A percentile compares a stretch with the other conserved stretches of the same genome.
Conservation (phyloP, 75 land plant genomes). For the Cupressus sempervirens region DNA sequence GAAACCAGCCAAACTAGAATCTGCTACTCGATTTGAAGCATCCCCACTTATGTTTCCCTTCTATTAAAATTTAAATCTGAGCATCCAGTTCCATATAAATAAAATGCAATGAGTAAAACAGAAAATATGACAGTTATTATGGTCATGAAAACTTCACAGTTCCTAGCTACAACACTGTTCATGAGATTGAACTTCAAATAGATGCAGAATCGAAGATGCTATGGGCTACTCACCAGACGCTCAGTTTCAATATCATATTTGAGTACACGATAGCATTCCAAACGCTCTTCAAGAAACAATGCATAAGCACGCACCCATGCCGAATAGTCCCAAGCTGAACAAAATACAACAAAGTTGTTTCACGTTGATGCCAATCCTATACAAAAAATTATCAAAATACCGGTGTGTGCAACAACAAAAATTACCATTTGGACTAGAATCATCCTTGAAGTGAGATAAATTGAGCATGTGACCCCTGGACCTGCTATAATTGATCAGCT, state of each 20-base stretch:
- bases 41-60: background rate
- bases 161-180: background rate
- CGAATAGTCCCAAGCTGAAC: constrained; percentile 96
- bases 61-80: background rate
- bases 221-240: constrained; percentile 36
- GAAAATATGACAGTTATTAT: background rate
- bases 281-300: constrained; percentile 73
- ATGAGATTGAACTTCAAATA: background rate
- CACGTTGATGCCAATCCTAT: background rate
- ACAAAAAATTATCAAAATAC: background rate
- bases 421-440: constrained; percentile 92
- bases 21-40: background rate
- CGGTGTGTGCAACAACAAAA: background rate
- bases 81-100: background rate
- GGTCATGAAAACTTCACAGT: background rate
- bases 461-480: constrained; percentile 87
- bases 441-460: constrained; percentile 95
- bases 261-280: constrained; percentile 75
- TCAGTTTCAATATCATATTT: constrained; percentile 80
- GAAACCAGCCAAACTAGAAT: background rate
- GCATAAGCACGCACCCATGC: constrained; percentile 92
- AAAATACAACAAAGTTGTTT: constrained; percentile 1
- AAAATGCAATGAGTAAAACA: background rate
- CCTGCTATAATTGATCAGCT: constrained; percentile 84
- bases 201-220: background rate